Percentiles rank a stretch among this genome's conserved stretches.
phyloP scores from a whole-genome alignment of 225 moss, liverwort and hornwort species.

The Pseudoscleropodium purum region DNA sequence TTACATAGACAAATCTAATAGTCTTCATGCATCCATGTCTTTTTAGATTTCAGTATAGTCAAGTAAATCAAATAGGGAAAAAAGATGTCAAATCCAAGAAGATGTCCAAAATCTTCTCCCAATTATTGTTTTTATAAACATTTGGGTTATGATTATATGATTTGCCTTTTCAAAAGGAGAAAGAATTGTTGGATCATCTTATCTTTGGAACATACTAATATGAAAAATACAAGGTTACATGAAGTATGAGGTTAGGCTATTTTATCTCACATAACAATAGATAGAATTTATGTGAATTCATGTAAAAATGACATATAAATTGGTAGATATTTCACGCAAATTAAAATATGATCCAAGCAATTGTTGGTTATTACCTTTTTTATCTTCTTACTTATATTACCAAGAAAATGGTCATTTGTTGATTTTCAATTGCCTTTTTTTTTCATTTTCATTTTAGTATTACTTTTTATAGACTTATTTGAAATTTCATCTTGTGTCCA shows the following conservation, averaged over 20 bases:
- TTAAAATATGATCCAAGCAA: neutral
- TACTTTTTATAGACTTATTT: neutral
- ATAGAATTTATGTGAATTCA: accelerated
- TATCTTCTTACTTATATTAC: neutral
- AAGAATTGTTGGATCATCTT: too few relatives aligned
- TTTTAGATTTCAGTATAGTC: too few relatives aligned
- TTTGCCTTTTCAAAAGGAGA: too few relatives aligned
- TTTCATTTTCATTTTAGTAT: too few relatives aligned
- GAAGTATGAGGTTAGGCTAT: neutral
- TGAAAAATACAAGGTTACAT: neutral
- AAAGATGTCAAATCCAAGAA: neutral
- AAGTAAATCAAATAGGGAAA: neutral
- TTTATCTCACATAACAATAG: neutral
- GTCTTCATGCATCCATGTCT: neutral
- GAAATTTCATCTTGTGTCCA: neutral
- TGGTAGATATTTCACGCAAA: neutral
- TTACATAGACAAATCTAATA: neutral
- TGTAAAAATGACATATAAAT: neutral
- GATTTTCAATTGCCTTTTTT: neutral
- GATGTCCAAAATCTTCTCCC: neutral
- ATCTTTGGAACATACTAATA: neutral
- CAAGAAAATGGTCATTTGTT: too few relatives aligned
- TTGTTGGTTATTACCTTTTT: neutral
- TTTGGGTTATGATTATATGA: too few relatives aligned
- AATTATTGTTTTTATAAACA: neutral